These are phyloP conservation scores for Plectosphaerella cucumerina DNA, from an alignment of 2,329 filamentous ascomycete genomes.

Conservation along the genomic window DNA sequence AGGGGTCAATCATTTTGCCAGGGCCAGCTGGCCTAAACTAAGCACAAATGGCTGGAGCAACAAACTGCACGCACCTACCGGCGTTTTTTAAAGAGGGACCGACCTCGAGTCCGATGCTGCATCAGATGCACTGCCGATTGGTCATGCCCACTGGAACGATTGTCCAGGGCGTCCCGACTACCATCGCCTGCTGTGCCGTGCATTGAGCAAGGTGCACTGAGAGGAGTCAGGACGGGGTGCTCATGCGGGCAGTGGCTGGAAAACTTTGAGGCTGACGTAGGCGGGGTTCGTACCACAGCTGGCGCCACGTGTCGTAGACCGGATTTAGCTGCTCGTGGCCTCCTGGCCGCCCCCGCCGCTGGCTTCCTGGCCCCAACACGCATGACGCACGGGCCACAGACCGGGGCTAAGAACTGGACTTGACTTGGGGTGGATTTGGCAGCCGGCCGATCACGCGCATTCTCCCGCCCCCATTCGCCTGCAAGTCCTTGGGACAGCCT, in stretches of 20 bases:
- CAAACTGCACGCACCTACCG: too few species aligned
- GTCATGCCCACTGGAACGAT: too few species aligned
- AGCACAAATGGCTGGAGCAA: too few species aligned
- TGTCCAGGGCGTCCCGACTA: too few species aligned
- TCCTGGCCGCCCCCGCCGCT: not conserved
- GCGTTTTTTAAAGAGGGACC: too few species aligned
- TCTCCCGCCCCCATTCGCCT: conserved; percentile 1
- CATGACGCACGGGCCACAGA: not conserved
- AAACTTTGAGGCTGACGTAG: not conserved
- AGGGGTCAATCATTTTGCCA: too few species aligned
- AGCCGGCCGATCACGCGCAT: conserved; percentile 4
- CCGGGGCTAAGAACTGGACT: not conserved
- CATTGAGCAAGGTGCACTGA: conserved; percentile 5
- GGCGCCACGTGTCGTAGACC: not conserved
- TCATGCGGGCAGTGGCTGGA: not conserved
- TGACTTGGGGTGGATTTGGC: not conserved
- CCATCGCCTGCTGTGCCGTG: too few species aligned
- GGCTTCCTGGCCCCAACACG: too few species aligned
- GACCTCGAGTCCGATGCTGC: too few species aligned
- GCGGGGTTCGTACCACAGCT: not conserved
- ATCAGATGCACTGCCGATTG: too few species aligned
- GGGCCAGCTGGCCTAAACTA: too few species aligned
- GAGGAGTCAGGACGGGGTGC: not conserved
- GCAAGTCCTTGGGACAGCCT: conserved; percentile 3
- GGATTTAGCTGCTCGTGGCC: not conserved